Evolutionary conservation across 495 filamentous ascomycete species (phyloP), one percentile per base, ranked within the genome.

Genomic region (Aspergillus cavernicola): DNA sequence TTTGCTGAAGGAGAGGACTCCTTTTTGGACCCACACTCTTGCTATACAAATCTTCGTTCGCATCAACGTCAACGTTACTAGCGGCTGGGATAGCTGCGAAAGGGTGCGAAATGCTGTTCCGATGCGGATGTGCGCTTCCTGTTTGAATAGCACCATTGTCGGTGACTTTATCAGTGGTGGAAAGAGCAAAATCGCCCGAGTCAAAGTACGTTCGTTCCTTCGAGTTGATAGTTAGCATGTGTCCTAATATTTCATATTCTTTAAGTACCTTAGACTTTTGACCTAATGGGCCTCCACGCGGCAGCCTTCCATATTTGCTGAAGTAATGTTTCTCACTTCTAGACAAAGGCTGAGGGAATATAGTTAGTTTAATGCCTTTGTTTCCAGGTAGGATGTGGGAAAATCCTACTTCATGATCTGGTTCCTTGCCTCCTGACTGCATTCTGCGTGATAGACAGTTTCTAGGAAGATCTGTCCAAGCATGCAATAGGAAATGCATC

Each of bases 111-210:
- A 69, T 66, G 35, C 52, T 67, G 0, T 62, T 45, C 11, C 64
- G 64, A 13, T 52, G 16, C 6, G 66, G 66, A 60, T 66, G 64
- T 4, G 50, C 39, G 53, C 15, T 60, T 38, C 66, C 66, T 5
- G 64, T 61, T 38, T 66, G 45, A 31, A 67, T 53, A 38, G 53
- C 47, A 23, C 60, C 64, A 29, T 56, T 47, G 37, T 69, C 59
- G 23, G 60, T 67, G 24, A 50, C 57, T 7, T 41, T 35, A 31
- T 64, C 9, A 44, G 62, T 55, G 10, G 64, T 49, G n/a, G 60
- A 67, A 59, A 67, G 54, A 50, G 66, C 66, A 10, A 61, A 63
- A 43, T 69, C 64, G 33, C 66, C 64, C 7, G 64, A 69, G 60
- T 69, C 66, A 50, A 69, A 67, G 49, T 67, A 69, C 0, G 28